These are phyloP conservation scores for Akebia trifoliata DNA, from an alignment of 164 flowering plant genomes.

Conservation along the genomic window DNA sequence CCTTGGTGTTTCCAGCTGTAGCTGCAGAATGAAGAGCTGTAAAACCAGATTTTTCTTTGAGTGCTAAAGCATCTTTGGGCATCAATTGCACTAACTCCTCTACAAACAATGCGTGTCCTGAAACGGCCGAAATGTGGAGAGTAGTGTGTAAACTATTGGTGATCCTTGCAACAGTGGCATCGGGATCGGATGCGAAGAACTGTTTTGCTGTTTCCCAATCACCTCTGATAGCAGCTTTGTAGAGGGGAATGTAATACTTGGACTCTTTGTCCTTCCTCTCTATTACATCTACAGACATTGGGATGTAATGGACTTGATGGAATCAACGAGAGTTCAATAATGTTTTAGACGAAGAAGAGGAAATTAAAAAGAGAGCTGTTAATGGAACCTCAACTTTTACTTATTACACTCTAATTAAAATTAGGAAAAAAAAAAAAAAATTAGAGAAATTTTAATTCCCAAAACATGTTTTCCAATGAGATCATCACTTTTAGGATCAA, in stretches of 20 bases:
- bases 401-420: no score
- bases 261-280: no score
- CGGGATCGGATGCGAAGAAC: neutral
- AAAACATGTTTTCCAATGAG: no score
- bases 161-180: neutral
- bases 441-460: no score
- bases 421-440: no score
- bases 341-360: no score
- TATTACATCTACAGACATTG: neutral
- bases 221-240: neutral
- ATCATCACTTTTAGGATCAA: no score
- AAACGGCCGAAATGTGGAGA: neutral
- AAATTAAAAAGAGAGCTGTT: no score
- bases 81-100: neutral
- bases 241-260: no score
- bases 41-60: neutral
- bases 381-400: no score
- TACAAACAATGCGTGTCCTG: neutral
- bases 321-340: no score
- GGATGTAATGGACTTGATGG: no score
- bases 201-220: neutral
- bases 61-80: neutral
- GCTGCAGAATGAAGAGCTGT: neutral
- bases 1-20: neutral
- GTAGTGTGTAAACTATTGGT: neutral